A percentile compares a stretch with the other conserved stretches of the same genome.
These are phyloP conservation scores for Leccinum disarticulatum DNA, from an alignment of 768 basidiomycete genomes.

Conservation along the genomic window DNA sequence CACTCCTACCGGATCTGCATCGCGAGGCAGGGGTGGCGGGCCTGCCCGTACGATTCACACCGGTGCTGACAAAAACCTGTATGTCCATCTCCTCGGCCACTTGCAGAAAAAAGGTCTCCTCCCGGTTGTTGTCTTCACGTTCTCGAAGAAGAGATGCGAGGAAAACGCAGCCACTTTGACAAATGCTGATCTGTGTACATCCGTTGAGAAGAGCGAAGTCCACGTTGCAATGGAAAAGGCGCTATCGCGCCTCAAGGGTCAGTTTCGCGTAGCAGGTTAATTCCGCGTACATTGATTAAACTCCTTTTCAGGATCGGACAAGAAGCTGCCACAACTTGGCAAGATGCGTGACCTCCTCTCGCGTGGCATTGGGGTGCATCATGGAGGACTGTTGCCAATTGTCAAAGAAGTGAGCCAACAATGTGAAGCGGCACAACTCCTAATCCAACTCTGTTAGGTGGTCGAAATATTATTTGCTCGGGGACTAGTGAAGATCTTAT, in stretches of 20 bases:
- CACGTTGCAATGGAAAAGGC: slow-evolving; percentile 94
- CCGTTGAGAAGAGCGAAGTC: slow-evolving; percentile 95
- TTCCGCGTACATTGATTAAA: slow-evolving; percentile 3
- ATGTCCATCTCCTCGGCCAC: slow-evolving; percentile 86
- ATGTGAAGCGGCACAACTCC: neutral
- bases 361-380: slow-evolving; percentile 96
- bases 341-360: slow-evolving; percentile 87
- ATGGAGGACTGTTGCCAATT: slow-evolving; percentile 93
- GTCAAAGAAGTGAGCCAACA: slow-evolving; percentile 82
- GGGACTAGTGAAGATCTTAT: slow-evolving; percentile 93
- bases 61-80: slow-evolving; percentile 84
- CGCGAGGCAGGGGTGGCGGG: slow-evolving; percentile 45
- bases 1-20: slow-evolving; percentile 36
- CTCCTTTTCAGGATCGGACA: slow-evolving; percentile 70
- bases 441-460: slow-evolving; percentile 49
- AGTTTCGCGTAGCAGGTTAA: slow-evolving; percentile 3
- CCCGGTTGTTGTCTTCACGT: slow-evolving; percentile 95
- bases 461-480: slow-evolving; percentile 96
- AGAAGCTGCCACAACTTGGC: slow-evolving; percentile 87
- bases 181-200: slow-evolving; percentile 83
- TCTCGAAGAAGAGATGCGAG: slow-evolving; percentile 96
- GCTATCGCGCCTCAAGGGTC: slow-evolving; percentile 86
- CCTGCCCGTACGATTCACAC: slow-evolving; percentile 59
- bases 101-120: slow-evolving; percentile 84
- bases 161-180: slow-evolving; percentile 91